Percentiles rank a stretch among this genome's conserved stretches.
Evolutionary conservation across 306 rosid genomes (phyloP).

Genomic region (Trifolium repens): DNA sequence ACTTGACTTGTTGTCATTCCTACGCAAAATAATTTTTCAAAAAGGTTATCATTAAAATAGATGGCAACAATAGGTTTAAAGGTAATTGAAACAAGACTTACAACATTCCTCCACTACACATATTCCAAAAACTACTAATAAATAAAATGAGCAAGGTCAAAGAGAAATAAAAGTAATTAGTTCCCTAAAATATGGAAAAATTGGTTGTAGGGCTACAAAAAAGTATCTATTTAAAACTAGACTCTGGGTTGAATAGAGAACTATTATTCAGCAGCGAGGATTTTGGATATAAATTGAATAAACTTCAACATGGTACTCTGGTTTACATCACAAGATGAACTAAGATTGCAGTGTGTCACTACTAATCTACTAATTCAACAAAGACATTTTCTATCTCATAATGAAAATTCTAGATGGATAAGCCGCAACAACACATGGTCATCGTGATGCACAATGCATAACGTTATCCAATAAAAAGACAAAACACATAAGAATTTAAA

Average conservation of each 20-base stretch:
- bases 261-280: conserved; percentile 7
- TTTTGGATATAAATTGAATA: conserved; percentile 5
- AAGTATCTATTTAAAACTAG: background rate
- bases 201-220: background rate
- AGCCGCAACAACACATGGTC: conserved; percentile 8
- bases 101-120: background rate
- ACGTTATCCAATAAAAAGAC: background rate
- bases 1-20: background rate
- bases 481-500: conserved; percentile 16
- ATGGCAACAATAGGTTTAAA: background rate
- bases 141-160: conserved; percentile 67
- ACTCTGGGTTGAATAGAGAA: background rate
- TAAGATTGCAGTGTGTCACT: background rate
- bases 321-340: conserved; percentile 15
- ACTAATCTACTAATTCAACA: conserved; percentile 21
- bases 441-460: background rate
- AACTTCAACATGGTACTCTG: conserved; percentile 1
- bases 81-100: conserved; percentile 13
- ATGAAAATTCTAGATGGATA: conserved; percentile 21
- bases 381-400: conserved; percentile 3
- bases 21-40: conserved; percentile 10
- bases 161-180: conserved; percentile 47
- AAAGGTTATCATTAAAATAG: background rate
- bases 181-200: background rate
- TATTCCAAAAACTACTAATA: conserved; percentile 13